phyloP scores from a whole-genome alignment of 2,329 filamentous ascomycete species.

The Aspergillus calidoustus region DNA sequence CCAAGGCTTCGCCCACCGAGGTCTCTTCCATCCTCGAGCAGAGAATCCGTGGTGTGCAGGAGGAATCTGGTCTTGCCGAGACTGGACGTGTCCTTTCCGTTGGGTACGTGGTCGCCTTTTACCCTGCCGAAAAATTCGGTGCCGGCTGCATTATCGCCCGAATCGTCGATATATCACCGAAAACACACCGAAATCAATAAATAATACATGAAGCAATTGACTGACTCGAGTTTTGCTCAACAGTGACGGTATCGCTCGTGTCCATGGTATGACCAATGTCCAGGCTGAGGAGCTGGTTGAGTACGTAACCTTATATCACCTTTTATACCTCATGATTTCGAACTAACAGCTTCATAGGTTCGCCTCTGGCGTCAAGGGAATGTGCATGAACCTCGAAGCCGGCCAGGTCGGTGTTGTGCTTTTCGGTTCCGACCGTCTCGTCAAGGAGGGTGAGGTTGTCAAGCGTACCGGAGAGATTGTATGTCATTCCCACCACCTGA shows the following conservation, averaged over 20 bases:
- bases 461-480: constrained; percentile 99
- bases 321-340: constrained; percentile 22
- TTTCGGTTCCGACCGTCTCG: constrained; percentile 99
- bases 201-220: constrained; percentile 8
- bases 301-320: constrained; percentile 63
- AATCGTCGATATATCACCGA: constrained; percentile 33
- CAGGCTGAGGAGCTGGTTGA: constrained; percentile 99
- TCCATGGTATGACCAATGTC: constrained; percentile 99
- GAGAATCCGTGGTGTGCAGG: constrained; percentile 97
- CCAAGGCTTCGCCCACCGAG: constrained; percentile 95
- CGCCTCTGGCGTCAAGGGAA: constrained; percentile 99
- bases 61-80: constrained; percentile 95
- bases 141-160: constrained; percentile 33
- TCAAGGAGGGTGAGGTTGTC: constrained; percentile 99
- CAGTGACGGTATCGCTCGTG: constrained; percentile 99
- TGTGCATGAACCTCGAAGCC: constrained; percentile 99
- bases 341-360: constrained; percentile 66
- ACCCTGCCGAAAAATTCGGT: constrained; percentile 35
- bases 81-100: constrained; percentile 98
- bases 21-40: constrained; percentile 99
- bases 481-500: constrained; percentile 50
- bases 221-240: constrained; percentile 34
- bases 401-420: constrained; percentile 99
- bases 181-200: constrained; percentile 10
- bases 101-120: constrained; percentile 71